These are phyloP conservation scores for Tetracladium marchalianum DNA, from an alignment of 495 filamentous ascomycete genomes.

Conservation along the genomic window DNA sequence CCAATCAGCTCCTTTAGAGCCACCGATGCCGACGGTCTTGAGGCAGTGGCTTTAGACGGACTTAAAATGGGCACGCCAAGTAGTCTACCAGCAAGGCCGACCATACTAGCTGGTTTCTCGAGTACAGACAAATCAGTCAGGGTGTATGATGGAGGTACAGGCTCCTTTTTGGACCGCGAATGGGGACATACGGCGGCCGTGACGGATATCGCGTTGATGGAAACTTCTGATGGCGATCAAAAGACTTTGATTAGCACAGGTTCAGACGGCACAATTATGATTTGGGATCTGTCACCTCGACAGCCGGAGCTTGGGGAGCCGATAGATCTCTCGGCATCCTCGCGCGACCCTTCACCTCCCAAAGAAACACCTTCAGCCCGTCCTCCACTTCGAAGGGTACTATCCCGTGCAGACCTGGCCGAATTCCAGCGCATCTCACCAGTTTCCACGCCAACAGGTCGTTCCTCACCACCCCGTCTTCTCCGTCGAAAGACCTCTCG, in stretches of 20 bases:
- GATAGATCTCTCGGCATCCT: constrained; percentile 12
- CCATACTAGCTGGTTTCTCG: constrained; percentile 70
- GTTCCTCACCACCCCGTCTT: constrained; percentile 53
- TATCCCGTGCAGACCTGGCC: constrained; percentile 68
- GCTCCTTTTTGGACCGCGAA: constrained; percentile 70
- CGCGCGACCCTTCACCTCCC: constrained; percentile 25
- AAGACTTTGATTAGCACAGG: constrained; percentile 62
- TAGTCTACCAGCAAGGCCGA: constrained; percentile 23
- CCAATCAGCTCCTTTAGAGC: constrained; percentile 67
- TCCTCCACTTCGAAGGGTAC: constrained; percentile 59
- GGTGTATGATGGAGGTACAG: constrained; percentile 70
- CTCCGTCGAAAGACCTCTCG: constrained; percentile 38
- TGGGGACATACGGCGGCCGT: constrained; percentile 93
- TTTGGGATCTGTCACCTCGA: constrained; percentile 55
- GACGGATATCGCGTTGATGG: constrained; percentile 68
- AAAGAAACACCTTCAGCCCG: constrained; percentile 42
- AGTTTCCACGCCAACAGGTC: constrained; percentile 43
- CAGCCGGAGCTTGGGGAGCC: constrained; percentile 20
- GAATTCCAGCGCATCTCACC: constrained; percentile 54
- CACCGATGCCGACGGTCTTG: constrained; percentile 63
- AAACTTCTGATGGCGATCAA: constrained; percentile 34
- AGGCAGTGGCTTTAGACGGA: constrained; percentile 73
- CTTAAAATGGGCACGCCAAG: constrained; percentile 48
- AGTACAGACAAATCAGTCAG: constrained; percentile 91
- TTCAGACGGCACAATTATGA: constrained; percentile 78